These are phyloP conservation scores for Brassica napus DNA, from an alignment of 345 rosid genomes.

Conservation along the genomic window Da-Ae NC_063442.1:35456001-35456500, in stretches of 20 bases:
- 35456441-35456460: slow-evolving; percentile 91
- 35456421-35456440: slow-evolving; percentile 80
- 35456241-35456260: slow-evolving; percentile 75
- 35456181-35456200: background rate
- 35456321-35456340: slow-evolving; percentile 72
- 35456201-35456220: slow-evolving; percentile 63
- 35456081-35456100: slow-evolving; percentile 60
- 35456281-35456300: slow-evolving; percentile 77
- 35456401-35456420: slow-evolving; percentile 49
- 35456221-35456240: slow-evolving; percentile 81
- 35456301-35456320: slow-evolving; percentile 86
- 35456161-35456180: background rate
- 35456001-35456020: slow-evolving; percentile 66
- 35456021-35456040: slow-evolving; percentile 53
- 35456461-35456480: slow-evolving; percentile 89
- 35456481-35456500: slow-evolving; percentile 84
- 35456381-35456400: background rate
- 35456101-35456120: slow-evolving; percentile 74
- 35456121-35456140: slow-evolving; percentile 27
- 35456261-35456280: slow-evolving; percentile 78
- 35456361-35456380: background rate
- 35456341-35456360: slow-evolving; percentile 1
- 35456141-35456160: background rate
- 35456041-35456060: slow-evolving; percentile 56
- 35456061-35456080: slow-evolving; percentile 57